Conservation (phyloP, 495 filamentous ascomycete species). For the Aspergillus bridgeri region DNA sequence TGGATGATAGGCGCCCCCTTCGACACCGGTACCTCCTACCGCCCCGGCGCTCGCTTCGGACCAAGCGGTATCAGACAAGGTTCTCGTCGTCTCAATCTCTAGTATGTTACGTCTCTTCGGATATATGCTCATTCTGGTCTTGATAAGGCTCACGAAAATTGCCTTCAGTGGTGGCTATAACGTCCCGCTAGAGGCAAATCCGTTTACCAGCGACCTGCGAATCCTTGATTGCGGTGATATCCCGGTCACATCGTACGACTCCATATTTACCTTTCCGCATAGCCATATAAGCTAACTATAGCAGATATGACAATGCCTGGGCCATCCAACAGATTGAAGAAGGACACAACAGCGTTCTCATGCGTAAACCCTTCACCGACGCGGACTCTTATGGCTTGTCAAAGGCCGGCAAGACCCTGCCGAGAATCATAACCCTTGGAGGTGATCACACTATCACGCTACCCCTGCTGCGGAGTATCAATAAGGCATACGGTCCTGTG, state of each 20-base stretch:
- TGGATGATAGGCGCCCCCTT: conserved; percentile 52
- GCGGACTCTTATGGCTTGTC: conserved; percentile 48
- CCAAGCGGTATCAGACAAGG: conserved; percentile 79
- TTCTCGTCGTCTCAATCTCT: conserved; percentile 65
- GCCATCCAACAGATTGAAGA: conserved; percentile 73
- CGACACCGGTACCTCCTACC: conserved; percentile 68
- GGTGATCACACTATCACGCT: conserved; percentile 64
- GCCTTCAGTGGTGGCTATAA: conserved; percentile 61
- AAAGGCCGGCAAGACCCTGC: conserved; percentile 54
- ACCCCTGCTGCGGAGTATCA: conserved; percentile 61
- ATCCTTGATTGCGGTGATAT: conserved; percentile 78
- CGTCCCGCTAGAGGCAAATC: conserved; percentile 56
- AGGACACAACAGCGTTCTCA: conserved; percentile 53
- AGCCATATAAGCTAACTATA: conserved; percentile 4
- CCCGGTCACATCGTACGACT: conserved; percentile 59
- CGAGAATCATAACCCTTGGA: conserved; percentile 65
- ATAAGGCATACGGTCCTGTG: conserved; percentile 62
- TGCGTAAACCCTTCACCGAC: conserved; percentile 47
- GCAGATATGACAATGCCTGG: conserved; percentile 64
- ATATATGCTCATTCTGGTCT: conserved; percentile 3
- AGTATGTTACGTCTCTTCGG: conserved; percentile 43
- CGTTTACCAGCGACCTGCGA: conserved; percentile 61
- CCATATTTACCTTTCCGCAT: no score
- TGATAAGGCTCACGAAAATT: conserved; percentile 50
- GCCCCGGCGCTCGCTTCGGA: conserved; percentile 81